Base-by-base conservation (phyloP, 225 moss, liverwort and hornwort species). In the Neckera pumila region DNA sequence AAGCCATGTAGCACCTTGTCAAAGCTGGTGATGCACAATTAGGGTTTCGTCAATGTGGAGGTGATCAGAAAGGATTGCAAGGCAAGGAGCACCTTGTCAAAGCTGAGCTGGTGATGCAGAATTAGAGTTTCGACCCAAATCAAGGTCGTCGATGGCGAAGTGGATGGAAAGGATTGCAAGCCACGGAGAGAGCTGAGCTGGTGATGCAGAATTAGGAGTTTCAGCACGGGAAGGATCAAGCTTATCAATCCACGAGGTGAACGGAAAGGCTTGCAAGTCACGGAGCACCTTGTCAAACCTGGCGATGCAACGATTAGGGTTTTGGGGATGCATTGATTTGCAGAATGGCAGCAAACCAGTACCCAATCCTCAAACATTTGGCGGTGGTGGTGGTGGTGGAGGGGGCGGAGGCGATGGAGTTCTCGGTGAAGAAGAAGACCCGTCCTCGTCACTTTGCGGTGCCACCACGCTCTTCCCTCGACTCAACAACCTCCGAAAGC, bases 401-500 rank as follows among this genome's bases (percentile, higher is more conserved):
- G 86, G 85, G 3, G 88, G 85, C 4, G 86, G 70, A n/a, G 81
- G 89, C 5, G 83, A 82, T 69, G 69, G 53, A 83, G 28, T 31
- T 69, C 83, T 67, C 19, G 67, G n/a, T 66, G 93, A 85, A 25
- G 93, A 88, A 33, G 93, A 89, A 42, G 89, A 64, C 8, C 89
- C 87, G 45, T 43, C 84, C 33, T 89, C 93, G 56, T 87, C 89
- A 47, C 75, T 64, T 49, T 88, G 93, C 40, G 92, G 93, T 14
- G 93, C 20, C 57, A 90, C 93, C 23, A 83, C 91, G 31, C 75
- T 89, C 90, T 92, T 94, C 17, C 92, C 92, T 58, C 94, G 91
- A 76, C 93, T 95, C 80, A 95, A 74, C 66, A 93, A 56, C 19
- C 95, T 76, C 38, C 93, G 88, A 47, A 95, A 93, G 80, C 93